Percentiles rank a stretch among this genome's conserved stretches.
These are phyloP conservation scores for Paramarasmius palmivorus DNA, from an alignment of 1,284 basidiomycete genomes.

Conservation along the genomic window DNA sequence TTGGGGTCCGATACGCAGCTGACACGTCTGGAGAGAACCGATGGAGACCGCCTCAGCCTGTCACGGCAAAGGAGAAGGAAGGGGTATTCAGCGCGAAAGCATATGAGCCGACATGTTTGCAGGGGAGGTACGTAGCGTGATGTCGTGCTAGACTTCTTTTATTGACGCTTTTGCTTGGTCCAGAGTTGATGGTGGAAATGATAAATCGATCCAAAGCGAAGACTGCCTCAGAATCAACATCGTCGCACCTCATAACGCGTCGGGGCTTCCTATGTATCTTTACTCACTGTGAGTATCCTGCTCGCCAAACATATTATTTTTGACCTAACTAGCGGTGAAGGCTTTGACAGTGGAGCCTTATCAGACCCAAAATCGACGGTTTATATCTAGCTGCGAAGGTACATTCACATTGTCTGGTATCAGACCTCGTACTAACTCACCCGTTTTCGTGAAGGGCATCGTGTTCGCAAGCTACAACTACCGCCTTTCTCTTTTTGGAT, in stretches of 20 bases:
- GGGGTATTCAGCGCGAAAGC: slow-evolving; percentile 33
- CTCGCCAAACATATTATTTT: not conserved
- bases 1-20: slow-evolving; percentile 38
- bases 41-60: slow-evolving; percentile 38
- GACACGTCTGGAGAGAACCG: slow-evolving; percentile 40
- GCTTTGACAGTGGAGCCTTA: slow-evolving; percentile 39
- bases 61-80: slow-evolving; percentile 14
- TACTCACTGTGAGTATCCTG: slow-evolving; percentile 32
- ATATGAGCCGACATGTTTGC: slow-evolving; percentile 43
- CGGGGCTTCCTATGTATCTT: slow-evolving; percentile 38
- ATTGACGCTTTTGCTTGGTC: not conserved
- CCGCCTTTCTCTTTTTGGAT: slow-evolving; percentile 40
- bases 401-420: not conserved
- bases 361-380: slow-evolving; percentile 47
- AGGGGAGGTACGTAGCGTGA: slow-evolving; percentile 31
- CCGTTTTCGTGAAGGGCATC: slow-evolving; percentile 27
- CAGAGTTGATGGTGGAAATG: slow-evolving; percentile 38
- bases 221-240: slow-evolving; percentile 44
- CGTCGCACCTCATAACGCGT: slow-evolving; percentile 36
- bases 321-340: slow-evolving; percentile 26
- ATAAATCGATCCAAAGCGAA: slow-evolving; percentile 41
- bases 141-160: not conserved
- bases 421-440: not conserved
- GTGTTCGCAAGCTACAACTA: slow-evolving; percentile 46
- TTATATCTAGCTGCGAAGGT: slow-evolving; percentile 37